phyloP scores from a whole-genome alignment of 116 monocot genomes.

The Iris pallida region DNA sequence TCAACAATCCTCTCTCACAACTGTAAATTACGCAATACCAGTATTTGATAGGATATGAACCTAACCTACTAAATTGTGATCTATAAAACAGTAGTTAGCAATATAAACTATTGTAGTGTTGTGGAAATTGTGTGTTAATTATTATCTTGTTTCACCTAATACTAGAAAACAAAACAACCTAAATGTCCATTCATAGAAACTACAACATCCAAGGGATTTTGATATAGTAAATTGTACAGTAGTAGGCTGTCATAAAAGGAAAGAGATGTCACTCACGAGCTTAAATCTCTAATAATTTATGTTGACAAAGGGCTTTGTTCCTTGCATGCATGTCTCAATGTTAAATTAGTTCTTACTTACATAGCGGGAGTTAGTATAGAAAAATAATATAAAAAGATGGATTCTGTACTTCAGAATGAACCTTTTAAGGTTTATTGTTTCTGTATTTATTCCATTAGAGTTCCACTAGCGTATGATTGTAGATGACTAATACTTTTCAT shows the following conservation, averaged over 20 bases:
- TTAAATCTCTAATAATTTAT: not conserved
- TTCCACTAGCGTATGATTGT: not conserved
- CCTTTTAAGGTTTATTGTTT: not conserved
- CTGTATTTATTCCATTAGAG: not conserved
- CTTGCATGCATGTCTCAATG: constrained; percentile 16
- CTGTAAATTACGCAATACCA: no score
- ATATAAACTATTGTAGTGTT: not conserved
- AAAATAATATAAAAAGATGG: not conserved
- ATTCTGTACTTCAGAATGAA: no score
- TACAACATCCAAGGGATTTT: no score
- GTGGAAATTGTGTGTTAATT: not conserved
- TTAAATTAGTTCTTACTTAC: constrained; percentile 13
- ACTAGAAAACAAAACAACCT: no score
- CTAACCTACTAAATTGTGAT: not conserved
- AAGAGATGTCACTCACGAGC: no score
- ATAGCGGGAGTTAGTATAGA: constrained; percentile 8
- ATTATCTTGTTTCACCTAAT: not conserved
- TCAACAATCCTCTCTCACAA: no score
- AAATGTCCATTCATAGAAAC: no score
- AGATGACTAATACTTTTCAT: not conserved
- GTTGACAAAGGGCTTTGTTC: constrained; percentile 15
- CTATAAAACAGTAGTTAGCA: no score
- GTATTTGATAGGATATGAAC: no score
- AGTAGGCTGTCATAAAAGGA: no score
- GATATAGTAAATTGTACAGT: no score